These are phyloP conservation scores for Phytophthora cryptogea DNA, from an alignment of 352 stramenopile genomes.

Conservation along the genomic window DNA sequence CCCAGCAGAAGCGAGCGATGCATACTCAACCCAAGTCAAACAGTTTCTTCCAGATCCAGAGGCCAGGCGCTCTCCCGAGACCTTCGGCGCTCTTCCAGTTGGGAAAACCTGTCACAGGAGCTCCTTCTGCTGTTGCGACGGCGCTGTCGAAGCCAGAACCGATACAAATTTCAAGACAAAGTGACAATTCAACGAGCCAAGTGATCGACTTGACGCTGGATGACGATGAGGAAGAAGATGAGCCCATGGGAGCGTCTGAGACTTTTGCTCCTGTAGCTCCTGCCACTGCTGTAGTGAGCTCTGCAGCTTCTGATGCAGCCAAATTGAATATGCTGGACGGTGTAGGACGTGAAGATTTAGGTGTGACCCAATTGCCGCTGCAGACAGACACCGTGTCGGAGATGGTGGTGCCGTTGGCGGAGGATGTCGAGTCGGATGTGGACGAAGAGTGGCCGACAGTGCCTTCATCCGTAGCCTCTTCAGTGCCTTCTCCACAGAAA, in stretches of 20 bases:
- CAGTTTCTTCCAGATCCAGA: constrained; percentile 21
- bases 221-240: constrained; percentile 62
- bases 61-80: not conserved
- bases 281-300: constrained; percentile 1
- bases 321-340: constrained; percentile 10
- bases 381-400: constrained; percentile 4
- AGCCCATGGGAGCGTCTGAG: constrained; percentile 28
- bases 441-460: constrained; percentile 60
- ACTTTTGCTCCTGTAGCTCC: not conserved
- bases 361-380: not conserved
- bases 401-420: constrained; percentile 9
- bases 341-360: not conserved
- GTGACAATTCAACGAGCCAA: constrained; percentile 3
- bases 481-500: not conserved
- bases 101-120: constrained; percentile 1
- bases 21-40: constrained; percentile 19
- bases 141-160: constrained; percentile 20
- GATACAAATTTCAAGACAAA: constrained; percentile 11
- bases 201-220: constrained; percentile 66
- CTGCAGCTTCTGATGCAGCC: constrained; percentile 7
- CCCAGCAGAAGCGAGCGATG: constrained; percentile 29
- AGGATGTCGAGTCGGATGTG: constrained; percentile 58
- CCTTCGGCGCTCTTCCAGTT: constrained; percentile 21
- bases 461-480: not conserved
- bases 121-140: not conserved